Base-by-base conservation (phyloP, 2,329 filamentous ascomycete genomes). In the Paecilomyces formosus region DNA sequence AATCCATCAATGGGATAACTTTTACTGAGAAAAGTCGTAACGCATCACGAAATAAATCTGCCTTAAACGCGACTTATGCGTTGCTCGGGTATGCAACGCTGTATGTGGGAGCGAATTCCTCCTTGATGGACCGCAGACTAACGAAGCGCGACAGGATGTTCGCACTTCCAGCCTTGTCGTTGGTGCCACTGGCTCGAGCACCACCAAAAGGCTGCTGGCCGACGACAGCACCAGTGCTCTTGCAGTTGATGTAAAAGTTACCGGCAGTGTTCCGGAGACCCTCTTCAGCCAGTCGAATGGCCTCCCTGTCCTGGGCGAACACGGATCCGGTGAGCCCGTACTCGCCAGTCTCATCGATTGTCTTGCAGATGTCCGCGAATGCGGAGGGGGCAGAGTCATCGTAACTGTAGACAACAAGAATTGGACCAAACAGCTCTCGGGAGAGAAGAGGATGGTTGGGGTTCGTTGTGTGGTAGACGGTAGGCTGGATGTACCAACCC, bases 401-500 rank as follows among this genome's bases (percentile, higher is more conserved):
- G 78, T 94, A 96, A 62, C 92, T 83, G 74, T 95, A 85, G 11
- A 88, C 76, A 31, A 85, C 84, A 50, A 94, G 79, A 58, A 95
- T 76, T 31, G 90, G 90, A 1, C 90, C 90, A 73, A 96, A 96
- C 61, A 95, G 85, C 75, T 96, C 91, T 39, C 85, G 88, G 55
- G 81, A 85, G 54, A 96, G 80, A 64, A 93, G 85, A 62, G 83
- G 82, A 78, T 95, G 90, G 61, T 82, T 76, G 0, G 90, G 86
- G 77, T 90, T 88, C 55, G 80, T 85, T 55, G 90, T 89, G 62
- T 81, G 76, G 80, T 93, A 95, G 69, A 96, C 82, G 62, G 91
- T 95, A 6, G 91, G 91, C 73, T 90, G 82, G 70, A 96, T 85
- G 77, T 85, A 96, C 81, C 88, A 96, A 62, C 91, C 91, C 76